phyloP scores from a whole-genome alignment of 2,329 filamentous ascomycete genomes.

The Ophiocordyceps camponoti-floridani region DNA sequence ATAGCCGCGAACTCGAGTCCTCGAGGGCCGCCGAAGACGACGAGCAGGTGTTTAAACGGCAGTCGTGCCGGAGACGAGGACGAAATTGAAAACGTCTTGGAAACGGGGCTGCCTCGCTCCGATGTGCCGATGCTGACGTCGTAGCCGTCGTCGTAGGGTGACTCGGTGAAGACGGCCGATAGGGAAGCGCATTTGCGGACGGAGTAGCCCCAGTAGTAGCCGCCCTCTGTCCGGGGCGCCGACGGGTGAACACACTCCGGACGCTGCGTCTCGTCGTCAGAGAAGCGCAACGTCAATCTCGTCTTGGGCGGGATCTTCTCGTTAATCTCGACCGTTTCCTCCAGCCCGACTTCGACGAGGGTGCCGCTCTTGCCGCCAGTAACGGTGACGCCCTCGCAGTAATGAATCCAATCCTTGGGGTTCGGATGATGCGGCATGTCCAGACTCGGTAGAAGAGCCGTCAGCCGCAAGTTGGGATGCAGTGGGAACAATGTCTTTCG shows the following conservation, averaged over 20 bases:
- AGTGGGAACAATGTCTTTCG: conserved; percentile 58
- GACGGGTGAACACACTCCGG: conserved; percentile 47
- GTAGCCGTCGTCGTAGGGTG: conserved; percentile 58
- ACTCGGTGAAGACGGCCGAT: conserved; percentile 61
- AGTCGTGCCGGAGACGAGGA: conserved; percentile 14
- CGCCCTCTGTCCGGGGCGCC: conserved; percentile 52
- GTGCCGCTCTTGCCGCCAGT: conserved; percentile 28
- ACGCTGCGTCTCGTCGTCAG: conserved; percentile 23
- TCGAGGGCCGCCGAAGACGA: conserved; percentile 68
- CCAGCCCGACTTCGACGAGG: conserved; percentile 38
- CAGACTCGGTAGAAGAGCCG: conserved; percentile 55
- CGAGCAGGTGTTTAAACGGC: conserved; percentile 50
- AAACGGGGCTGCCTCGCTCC: conserved; percentile 45
- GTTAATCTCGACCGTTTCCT: conserved; percentile 35
- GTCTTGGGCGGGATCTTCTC: conserved; percentile 50
- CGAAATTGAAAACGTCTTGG: conserved; percentile 28
- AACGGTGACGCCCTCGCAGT: conserved; percentile 59
- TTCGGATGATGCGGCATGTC: conserved; percentile 77
- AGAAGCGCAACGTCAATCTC: conserved; percentile 51
- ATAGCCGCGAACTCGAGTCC: conserved; percentile 61
- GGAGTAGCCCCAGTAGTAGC: conserved; percentile 76
- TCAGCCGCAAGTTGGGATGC: conserved; percentile 59
- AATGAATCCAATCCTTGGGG: conserved; percentile 59
- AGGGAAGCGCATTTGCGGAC: conserved; percentile 50
- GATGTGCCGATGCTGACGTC: conserved; percentile 72